phyloP scores from a whole-genome alignment of 352 stramenopile genomes.

The Globisporangium sylvaticum region DNA sequence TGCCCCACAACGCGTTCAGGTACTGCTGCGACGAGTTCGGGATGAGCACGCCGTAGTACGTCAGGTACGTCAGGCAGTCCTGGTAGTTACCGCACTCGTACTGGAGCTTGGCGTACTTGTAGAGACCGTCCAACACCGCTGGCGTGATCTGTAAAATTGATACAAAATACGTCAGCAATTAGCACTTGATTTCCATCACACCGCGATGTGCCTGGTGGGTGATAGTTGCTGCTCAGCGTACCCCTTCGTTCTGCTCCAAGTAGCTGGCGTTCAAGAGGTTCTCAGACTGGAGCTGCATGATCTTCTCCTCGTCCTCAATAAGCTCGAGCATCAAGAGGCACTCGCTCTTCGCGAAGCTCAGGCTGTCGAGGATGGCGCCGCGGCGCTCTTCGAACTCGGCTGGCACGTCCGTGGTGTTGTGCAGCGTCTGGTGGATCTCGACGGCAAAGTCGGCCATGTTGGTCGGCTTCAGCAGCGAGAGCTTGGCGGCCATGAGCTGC shows the following conservation, averaged over 20 bases:
- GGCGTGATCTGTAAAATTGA: slow-evolving; percentile 64
- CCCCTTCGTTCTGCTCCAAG: slow-evolving; percentile 77
- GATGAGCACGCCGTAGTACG: slow-evolving; percentile 87
- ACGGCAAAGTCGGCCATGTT: slow-evolving; percentile 98
- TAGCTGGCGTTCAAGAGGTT: slow-evolving; percentile 76
- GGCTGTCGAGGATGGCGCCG: slow-evolving; percentile 64
- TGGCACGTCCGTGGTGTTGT: slow-evolving; percentile 74
- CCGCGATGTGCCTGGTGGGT: not conserved
- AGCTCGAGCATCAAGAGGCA: slow-evolving; percentile 75
- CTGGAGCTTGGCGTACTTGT: slow-evolving; percentile 95
- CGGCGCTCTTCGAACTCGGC: slow-evolving; percentile 82
- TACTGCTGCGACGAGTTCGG: slow-evolving; percentile 84
- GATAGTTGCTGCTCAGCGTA: slow-evolving; percentile 23
- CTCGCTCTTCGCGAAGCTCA: slow-evolving; percentile 74
- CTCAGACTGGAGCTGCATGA: slow-evolving; percentile 81
- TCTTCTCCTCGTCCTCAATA: slow-evolving; percentile 85
- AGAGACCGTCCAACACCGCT: slow-evolving; percentile 88
- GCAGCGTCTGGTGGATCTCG: slow-evolving; percentile 92
- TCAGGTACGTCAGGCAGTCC: slow-evolving; percentile 86
- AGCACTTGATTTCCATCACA: not conserved
- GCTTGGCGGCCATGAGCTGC: slow-evolving; percentile 86
- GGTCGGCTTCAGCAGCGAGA: slow-evolving; percentile 91
- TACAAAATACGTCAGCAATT: not conserved
- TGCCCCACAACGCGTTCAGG: slow-evolving; percentile 93
- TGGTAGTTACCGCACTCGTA: slow-evolving; percentile 97